Evolutionary conservation across 2,329 filamentous ascomycete species (phyloP).

Genomic region (Cytospora mali): DNA sequence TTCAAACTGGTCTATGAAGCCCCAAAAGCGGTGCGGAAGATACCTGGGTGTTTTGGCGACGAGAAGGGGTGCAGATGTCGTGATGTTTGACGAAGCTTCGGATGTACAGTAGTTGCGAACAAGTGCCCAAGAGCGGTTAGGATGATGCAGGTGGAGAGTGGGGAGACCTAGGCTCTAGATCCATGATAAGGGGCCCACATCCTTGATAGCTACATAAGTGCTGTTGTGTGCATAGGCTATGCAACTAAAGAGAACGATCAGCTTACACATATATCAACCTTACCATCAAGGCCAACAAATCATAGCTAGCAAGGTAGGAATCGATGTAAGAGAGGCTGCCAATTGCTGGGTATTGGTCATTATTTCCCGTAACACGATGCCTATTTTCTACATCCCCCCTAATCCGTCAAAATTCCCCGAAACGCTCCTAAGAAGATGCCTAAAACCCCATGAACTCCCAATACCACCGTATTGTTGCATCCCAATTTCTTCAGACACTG

Average conservation of each 20-base stretch:
- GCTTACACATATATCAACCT: background rate
- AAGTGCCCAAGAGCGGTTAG: constrained; percentile 8
- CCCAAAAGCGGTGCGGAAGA: background rate
- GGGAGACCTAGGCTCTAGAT: background rate
- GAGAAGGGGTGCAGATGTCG: background rate
- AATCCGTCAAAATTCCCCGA: background rate
- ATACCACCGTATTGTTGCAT: background rate
- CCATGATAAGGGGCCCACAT: background rate
- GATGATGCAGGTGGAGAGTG: constrained; percentile 12
- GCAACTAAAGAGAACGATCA: background rate
- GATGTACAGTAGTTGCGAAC: constrained; percentile 16
- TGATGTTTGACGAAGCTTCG: constrained; percentile 7
- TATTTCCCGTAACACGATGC: background rate
- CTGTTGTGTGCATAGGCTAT: background rate
- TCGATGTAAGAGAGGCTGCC: background rate
- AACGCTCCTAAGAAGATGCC: constrained; percentile 2
- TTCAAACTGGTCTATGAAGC: background rate
- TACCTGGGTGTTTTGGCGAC: background rate
- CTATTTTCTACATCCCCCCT: background rate
- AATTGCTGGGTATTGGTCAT: background rate
- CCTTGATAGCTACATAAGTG: background rate
- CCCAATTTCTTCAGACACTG: background rate
- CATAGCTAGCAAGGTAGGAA: background rate
- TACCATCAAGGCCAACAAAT: background rate
- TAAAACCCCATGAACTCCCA: background rate